Evolutionary conservation across 495 filamentous ascomycete genomes (phyloP).

Genomic region (Lepraria neglecta): DNA sequence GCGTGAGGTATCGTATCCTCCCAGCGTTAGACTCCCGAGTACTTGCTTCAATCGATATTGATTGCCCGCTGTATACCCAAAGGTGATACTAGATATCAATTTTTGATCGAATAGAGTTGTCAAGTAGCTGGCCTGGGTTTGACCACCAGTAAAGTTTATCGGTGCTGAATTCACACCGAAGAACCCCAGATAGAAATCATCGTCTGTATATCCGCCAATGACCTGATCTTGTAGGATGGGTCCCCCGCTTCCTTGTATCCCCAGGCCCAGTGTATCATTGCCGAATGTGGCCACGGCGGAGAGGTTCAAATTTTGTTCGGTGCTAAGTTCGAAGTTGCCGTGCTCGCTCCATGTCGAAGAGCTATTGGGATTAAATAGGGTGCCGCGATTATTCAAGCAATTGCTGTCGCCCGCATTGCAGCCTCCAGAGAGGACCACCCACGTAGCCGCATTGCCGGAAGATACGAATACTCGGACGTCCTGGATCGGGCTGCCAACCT

Average conservation of each 20-base stretch:
- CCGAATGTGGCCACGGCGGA: constrained; percentile 41
- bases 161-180: constrained; percentile 50
- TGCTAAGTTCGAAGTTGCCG: constrained; percentile 35
- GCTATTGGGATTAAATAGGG: constrained; percentile 40
- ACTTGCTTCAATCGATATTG: constrained; percentile 48
- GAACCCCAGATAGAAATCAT: constrained; percentile 48
- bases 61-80: constrained; percentile 52
- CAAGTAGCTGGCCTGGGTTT: constrained; percentile 42
- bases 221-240: constrained; percentile 42
- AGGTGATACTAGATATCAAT: constrained; percentile 46
- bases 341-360: constrained; percentile 45
- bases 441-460: constrained; percentile 40
- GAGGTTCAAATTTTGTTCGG: constrained; percentile 42
- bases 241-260: constrained; percentile 36
- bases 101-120: constrained; percentile 42
- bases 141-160: constrained; percentile 45
- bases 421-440: constrained; percentile 35
- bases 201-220: constrained; percentile 41
- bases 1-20: constrained; percentile 49
- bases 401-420: constrained; percentile 26
- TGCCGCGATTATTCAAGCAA: constrained; percentile 44
- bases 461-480: constrained; percentile 42
- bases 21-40: constrained; percentile 49
- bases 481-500: constrained; percentile 46
- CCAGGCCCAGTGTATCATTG: constrained; percentile 47